Base-by-base conservation (phyloP, 768 basidiomycete species). In the Mycena indigotica region DNA sequence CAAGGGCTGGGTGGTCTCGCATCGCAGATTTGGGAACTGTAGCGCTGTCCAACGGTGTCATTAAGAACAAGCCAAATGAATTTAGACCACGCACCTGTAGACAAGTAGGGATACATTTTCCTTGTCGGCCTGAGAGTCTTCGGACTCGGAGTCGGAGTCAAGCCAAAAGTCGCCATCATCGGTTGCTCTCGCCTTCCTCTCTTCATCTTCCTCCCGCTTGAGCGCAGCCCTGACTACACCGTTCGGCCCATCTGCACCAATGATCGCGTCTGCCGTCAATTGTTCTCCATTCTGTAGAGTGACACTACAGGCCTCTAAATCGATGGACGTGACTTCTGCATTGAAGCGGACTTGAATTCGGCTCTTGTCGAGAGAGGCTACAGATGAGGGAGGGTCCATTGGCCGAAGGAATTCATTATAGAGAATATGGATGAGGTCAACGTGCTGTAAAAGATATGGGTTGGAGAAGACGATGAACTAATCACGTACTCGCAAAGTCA, bases 161-260 rank as follows among this genome's bases (percentile, higher is more conserved):
- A n/a, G n/a, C n/a, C n/a, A n/a, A n/a, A n/a, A n/a, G n/a, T n/a
- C n/a, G n/a, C n/a, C n/a, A n/a, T n/a, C n/a, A n/a, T n/a, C n/a
- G n/a, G 2, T 57, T 1, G 15, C 30, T 4, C 3, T 10, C 5
- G 50, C 45, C 6, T 19, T 2, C 10, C 25, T 1, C 16, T 26
- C 50, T 2, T 30, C 50, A 17, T 32, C 52, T 24, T 53, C 57
- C 21, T 50, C 55, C 15, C 21, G 8, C 24, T 53, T 41, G 4
- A 61, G 17, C 5, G n/a, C 3, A 17, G 21, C 28, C 0, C 60
- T 55, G 2, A 61, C 38, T 4, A 54, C 8, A 2, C 60, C 60
- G 19, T 17, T 19, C 3, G 39, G 32, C 1, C 60, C 60, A n/a
- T 61, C 60, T 0, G 60, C 60, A 3, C 61, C 61, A 16, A 62